phyloP scores from a whole-genome alignment of 164 flowering plant genomes.

The Liriodendron chinense region DNA sequence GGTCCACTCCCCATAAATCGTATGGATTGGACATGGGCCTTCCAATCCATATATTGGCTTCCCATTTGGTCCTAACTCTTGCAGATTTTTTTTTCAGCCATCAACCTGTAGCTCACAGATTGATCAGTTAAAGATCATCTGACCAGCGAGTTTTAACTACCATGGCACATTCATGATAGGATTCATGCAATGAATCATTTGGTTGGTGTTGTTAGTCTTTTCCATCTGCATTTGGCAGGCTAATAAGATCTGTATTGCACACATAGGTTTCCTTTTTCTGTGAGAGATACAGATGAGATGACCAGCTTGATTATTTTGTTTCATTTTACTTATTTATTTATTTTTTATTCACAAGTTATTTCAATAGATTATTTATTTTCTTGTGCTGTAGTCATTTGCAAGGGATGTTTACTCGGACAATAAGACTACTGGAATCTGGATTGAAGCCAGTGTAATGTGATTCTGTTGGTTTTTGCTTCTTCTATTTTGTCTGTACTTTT shows the following conservation, averaged over 20 bases:
- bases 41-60: background rate
- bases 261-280: background rate
- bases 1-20: background rate
- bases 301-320: background rate
- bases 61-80: background rate
- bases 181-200: too few species aligned
- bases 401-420: slow-evolving; percentile 90
- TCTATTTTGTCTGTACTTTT: background rate
- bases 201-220: background rate
- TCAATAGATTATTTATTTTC: background rate
- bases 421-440: slow-evolving; percentile 93
- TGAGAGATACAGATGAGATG: background rate
- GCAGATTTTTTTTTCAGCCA: background rate
- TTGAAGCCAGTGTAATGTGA: slow-evolving; percentile 81
- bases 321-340: background rate
- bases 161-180: background rate
- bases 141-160: background rate
- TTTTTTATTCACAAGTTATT: slow-evolving; percentile 1
- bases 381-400: slow-evolving; percentile 67
- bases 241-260: background rate
- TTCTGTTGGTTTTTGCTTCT: background rate
- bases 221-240: background rate
- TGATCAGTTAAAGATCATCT: background rate
- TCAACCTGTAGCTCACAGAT: background rate
- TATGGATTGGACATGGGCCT: background rate